Percentiles rank a stretch among this genome's conserved stretches.
phyloP scores from a whole-genome alignment of 2,329 filamentous ascomycete species.

The Pseudogymnoascus sp. region DNA sequence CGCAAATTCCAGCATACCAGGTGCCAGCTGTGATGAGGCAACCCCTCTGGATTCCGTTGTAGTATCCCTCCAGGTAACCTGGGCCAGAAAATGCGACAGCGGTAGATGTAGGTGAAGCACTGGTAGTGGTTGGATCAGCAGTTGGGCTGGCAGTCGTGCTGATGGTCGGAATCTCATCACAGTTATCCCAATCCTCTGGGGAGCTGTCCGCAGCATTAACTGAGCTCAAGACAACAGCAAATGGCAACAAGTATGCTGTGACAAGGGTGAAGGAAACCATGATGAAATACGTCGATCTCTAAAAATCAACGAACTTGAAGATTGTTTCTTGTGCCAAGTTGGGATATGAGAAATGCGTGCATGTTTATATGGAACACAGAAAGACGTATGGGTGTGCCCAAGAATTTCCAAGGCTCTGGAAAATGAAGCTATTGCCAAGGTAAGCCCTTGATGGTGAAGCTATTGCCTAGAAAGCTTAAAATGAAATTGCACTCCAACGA shows the following conservation, averaged over 20 bases:
- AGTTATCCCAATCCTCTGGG: background rate
- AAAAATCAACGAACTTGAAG: background rate
- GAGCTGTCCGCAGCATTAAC: background rate
- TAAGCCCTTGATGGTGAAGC: background rate
- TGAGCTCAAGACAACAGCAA: background rate
- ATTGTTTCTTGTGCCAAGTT: background rate
- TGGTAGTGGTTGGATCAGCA: background rate
- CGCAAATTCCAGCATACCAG: background rate
- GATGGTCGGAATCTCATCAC: background rate
- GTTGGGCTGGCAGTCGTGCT: background rate
- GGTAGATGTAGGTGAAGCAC: constrained; percentile 8
- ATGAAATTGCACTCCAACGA: background rate
- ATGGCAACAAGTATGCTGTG: background rate
- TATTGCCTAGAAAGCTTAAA: background rate
- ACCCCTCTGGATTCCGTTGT: background rate
- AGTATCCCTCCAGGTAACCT: background rate
- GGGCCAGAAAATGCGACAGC: constrained; percentile 12
- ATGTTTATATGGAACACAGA: background rate
- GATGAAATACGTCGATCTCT: background rate
- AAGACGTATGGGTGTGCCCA: background rate
- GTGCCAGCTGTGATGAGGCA: background rate
- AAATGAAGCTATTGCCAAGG: background rate
- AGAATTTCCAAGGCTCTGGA: background rate
- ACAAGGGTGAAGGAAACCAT: background rate
- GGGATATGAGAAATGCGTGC: background rate